Conservation (phyloP, 345 rosid species). For the Moringa oleifera region DNA sequence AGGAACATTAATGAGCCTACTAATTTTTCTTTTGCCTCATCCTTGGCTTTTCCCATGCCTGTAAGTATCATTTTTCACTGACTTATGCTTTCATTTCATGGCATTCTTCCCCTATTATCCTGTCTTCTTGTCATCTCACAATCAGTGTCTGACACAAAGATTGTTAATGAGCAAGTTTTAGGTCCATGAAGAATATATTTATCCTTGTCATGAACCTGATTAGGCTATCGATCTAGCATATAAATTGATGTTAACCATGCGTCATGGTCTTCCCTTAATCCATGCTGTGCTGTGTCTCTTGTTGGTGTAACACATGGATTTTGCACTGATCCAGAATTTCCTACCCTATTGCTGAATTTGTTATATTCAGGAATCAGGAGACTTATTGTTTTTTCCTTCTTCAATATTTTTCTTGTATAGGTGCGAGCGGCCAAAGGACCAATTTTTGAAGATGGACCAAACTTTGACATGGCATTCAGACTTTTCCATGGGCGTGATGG, state of each 20-base stretch:
- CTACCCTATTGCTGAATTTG: not conserved
- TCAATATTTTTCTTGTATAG: constrained; percentile 21
- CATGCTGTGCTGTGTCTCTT: no score
- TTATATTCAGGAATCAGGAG: not conserved
- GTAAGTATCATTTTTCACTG: constrained; percentile 38
- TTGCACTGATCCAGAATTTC: not conserved
- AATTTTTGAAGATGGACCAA: constrained; percentile 96
- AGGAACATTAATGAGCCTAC: constrained; percentile 97
- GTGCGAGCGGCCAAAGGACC: constrained; percentile 70
- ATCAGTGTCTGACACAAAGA: no score
- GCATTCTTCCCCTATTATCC: not conserved
- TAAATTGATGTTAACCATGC: no score
- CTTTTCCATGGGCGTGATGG: constrained; percentile 94
- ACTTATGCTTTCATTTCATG: not conserved
- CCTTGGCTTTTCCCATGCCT: constrained; percentile 66
- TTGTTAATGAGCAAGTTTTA: no score
- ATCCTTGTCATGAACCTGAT: not conserved
- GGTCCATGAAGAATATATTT: not conserved
- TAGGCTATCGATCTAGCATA: not conserved
- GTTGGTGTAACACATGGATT: not conserved
- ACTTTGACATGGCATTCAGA: constrained; percentile 87
- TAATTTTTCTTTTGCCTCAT: constrained; percentile 66
- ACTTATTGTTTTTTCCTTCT: not conserved
- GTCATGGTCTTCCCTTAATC: no score
- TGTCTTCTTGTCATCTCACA: constrained; percentile 1